phyloP scores from a whole-genome alignment of 768 basidiomycete genomes.

The Podaxis pistillaris region DNA sequence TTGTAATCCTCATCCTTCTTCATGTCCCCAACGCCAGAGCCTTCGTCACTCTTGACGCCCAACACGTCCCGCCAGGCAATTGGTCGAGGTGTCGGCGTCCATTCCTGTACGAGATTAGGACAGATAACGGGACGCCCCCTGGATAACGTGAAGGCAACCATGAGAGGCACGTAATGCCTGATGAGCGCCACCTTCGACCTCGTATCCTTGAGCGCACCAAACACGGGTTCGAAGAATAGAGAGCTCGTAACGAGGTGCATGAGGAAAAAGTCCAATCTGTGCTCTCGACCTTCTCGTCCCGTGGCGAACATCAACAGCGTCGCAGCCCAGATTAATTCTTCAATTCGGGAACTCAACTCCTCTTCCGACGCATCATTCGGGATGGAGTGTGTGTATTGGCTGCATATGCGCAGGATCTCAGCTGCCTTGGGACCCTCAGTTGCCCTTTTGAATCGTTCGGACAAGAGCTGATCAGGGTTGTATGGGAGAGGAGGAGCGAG shows the following conservation, averaged over 20 bases:
- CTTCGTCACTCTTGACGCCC: constrained; percentile 14
- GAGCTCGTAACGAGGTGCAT: constrained; percentile 58
- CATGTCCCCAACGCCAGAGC: constrained; percentile 33
- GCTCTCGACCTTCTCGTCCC: constrained; percentile 43
- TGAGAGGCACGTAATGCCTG: constrained; percentile 37
- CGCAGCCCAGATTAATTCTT: constrained; percentile 49
- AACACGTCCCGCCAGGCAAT: constrained; percentile 21
- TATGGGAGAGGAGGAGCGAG: constrained; percentile 54
- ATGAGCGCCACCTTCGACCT: constrained; percentile 44
- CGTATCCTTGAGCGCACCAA: constrained; percentile 30
- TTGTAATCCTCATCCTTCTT: constrained; percentile 37
- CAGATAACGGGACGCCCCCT: constrained; percentile 57
- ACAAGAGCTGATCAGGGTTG: constrained; percentile 41
- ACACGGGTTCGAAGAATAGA: constrained; percentile 45
- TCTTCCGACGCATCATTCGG: constrained; percentile 27
- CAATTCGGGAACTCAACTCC: constrained; percentile 39
- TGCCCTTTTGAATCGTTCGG: constrained; percentile 31
- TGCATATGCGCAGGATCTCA: constrained; percentile 44
- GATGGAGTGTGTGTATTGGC: constrained; percentile 34
- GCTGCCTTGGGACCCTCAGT: constrained; percentile 36
- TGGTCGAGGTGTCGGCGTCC: constrained; percentile 39
- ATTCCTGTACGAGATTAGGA: constrained; percentile 43
- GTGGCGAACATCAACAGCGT: constrained; percentile 49
- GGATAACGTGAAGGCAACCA: constrained; percentile 31
- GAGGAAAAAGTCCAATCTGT: constrained; percentile 56